phyloP scores from a whole-genome alignment of 2,329 filamentous ascomycete species.

The Lasiodiplodia sp. region DNA sequence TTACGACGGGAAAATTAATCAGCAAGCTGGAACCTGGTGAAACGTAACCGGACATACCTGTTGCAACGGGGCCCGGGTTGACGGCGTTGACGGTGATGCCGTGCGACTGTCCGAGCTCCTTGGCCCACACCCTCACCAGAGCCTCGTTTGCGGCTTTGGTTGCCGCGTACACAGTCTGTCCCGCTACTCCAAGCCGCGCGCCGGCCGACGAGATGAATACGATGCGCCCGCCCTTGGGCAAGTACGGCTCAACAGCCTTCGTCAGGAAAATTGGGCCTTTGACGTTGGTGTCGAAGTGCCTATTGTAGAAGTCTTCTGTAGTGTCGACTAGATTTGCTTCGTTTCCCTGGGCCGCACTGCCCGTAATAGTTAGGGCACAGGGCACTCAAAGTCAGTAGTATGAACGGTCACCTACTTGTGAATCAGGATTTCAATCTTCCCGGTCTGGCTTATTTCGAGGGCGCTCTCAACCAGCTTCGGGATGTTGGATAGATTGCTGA shows the following conservation, averaged over 20 bases:
- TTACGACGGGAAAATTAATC: neutral
- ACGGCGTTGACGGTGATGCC: slow-evolving; percentile 66
- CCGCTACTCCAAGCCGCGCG: slow-evolving; percentile 52
- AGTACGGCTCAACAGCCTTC: slow-evolving; percentile 57
- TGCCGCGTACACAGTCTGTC: slow-evolving; percentile 57
- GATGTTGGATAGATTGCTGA: neutral
- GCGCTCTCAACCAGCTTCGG: neutral
- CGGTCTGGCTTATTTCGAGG: neutral
- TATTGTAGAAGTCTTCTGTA: slow-evolving; percentile 55
- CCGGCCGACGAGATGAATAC: slow-evolving; percentile 64
- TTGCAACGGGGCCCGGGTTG: slow-evolving; percentile 60
- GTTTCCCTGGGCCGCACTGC: slow-evolving; percentile 38
- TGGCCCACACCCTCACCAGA: slow-evolving; percentile 62
- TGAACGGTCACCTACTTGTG: neutral
- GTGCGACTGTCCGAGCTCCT: slow-evolving; percentile 57
- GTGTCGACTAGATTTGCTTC: slow-evolving; percentile 43
- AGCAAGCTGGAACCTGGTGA: neutral
- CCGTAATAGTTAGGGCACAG: neutral
- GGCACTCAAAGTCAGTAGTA: too few species aligned
- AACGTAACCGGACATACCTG: neutral
- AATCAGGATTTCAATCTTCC: slow-evolving; percentile 1
- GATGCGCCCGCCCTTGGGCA: slow-evolving; percentile 52
- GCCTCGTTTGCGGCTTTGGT: slow-evolving; percentile 66
- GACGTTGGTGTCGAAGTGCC: slow-evolving; percentile 61
- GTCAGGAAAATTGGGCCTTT: slow-evolving; percentile 59